These are phyloP conservation scores for Pyrenophora tritici-repentis DNA, from an alignment of 2,329 filamentous ascomycete genomes.

Conservation along the genomic window DNA sequence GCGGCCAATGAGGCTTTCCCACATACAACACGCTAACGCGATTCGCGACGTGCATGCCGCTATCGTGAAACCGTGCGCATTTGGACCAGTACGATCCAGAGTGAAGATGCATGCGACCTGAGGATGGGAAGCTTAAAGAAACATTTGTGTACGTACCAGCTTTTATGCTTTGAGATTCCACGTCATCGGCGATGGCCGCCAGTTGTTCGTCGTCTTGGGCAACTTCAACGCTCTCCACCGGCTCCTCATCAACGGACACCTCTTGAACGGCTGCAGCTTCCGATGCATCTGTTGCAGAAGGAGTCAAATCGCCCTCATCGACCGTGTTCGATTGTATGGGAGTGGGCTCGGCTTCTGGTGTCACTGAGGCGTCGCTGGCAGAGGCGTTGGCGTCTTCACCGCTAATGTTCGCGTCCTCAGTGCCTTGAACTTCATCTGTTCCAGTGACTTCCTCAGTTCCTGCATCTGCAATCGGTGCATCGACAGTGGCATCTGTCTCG, in stretches of 20 bases:
- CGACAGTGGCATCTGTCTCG: neutral
- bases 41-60: slow-evolving; percentile 18
- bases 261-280: slow-evolving; percentile 3
- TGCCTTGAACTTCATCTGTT: neutral
- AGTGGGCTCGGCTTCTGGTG: neutral
- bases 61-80: slow-evolving; percentile 16
- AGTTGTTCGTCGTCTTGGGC: slow-evolving; percentile 6
- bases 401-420: no score
- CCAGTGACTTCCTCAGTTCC: neutral
- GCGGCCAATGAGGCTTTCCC: slow-evolving; percentile 17
- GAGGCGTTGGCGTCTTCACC: no score
- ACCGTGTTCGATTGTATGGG: neutral
- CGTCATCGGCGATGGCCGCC: slow-evolving; percentile 8
- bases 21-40: slow-evolving; percentile 19
- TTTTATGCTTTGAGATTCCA: slow-evolving; percentile 6
- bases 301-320: neutral
- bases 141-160: slow-evolving; percentile 26
- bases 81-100: slow-evolving; percentile 4
- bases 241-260: slow-evolving; percentile 2
- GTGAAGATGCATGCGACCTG: neutral
- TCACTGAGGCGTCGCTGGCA: neutral
- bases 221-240: neutral
- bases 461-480: neutral
- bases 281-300: slow-evolving; percentile 2
- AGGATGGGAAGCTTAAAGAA: slow-evolving; percentile 9